Evolutionary conservation across 331 rosid species (phyloP).

Genomic region (Ulmus americana): DNA sequence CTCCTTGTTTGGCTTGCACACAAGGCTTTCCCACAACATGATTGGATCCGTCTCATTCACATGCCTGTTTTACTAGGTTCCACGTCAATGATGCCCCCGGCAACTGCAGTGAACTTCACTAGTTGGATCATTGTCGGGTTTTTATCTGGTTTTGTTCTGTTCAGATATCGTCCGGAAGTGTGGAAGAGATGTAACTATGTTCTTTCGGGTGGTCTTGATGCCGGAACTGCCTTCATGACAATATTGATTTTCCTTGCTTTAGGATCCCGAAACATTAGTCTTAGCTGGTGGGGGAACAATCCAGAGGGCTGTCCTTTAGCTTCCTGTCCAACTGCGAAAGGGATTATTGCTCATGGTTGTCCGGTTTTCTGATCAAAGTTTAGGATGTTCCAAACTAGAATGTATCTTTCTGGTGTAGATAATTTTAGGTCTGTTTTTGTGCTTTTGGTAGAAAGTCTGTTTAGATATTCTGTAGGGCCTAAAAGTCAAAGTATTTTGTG

Average conservation of each 20-base stretch:
- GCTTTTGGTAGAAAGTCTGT: neutral
- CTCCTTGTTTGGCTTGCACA: slow-evolving; percentile 62
- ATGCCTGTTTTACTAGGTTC: slow-evolving; percentile 71
- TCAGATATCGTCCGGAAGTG: slow-evolving; percentile 40
- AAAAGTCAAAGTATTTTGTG: too few relatives aligned
- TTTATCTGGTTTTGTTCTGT: slow-evolving; percentile 49
- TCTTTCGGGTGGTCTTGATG: slow-evolving; percentile 72
- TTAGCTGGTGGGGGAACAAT: slow-evolving; percentile 68
- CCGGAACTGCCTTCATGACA: slow-evolving; percentile 78
- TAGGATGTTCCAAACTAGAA: neutral
- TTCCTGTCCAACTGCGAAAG: slow-evolving; percentile 61
- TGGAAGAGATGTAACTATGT: slow-evolving; percentile 73
- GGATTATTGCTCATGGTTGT: slow-evolving; percentile 45
- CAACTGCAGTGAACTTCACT: slow-evolving; percentile 56
- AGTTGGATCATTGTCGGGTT: slow-evolving; percentile 64
- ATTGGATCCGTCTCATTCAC: slow-evolving; percentile 54
- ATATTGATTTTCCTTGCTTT: slow-evolving; percentile 51
- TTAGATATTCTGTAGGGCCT: neutral
- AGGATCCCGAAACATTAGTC: slow-evolving; percentile 29
- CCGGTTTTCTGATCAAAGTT: slow-evolving; percentile 31
- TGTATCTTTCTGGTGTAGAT: slow-evolving; percentile 9
- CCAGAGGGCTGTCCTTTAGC: slow-evolving; percentile 73
- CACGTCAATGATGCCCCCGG: slow-evolving; percentile 75
- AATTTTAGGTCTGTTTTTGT: neutral
- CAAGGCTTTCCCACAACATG: slow-evolving; percentile 47